phyloP scores from a whole-genome alignment of 192 early-diverging fungal species.

The Linnemannia hyalina region DNA sequence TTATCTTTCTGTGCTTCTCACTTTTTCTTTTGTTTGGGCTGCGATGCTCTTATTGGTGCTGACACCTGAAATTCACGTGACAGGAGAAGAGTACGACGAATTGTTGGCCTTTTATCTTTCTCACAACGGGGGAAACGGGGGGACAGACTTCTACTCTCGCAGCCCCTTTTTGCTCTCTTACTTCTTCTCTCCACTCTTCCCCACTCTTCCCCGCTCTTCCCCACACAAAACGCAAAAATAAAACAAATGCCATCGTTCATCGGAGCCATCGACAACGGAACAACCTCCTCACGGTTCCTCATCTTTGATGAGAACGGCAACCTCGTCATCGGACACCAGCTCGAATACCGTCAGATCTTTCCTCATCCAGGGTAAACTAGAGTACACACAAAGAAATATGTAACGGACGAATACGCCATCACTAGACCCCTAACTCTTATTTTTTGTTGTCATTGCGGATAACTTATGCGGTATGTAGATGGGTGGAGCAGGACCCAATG shows the following conservation, averaged over 20 bases:
- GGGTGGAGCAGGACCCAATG: constrained; percentile 91
- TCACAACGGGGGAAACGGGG: not conserved
- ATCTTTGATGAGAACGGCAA: constrained; percentile 85
- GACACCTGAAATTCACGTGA: no score
- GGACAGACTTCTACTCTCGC: not conserved
- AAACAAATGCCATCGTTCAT: constrained; percentile 62
- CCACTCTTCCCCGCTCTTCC: not conserved
- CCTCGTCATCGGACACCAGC: constrained; percentile 80
- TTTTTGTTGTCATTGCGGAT: not conserved
- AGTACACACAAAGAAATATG: constrained; percentile 10
- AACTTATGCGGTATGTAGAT: constrained; percentile 57
- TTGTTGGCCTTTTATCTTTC: not conserved
- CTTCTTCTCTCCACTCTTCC: not conserved
- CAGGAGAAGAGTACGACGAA: no score
- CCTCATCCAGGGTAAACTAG: constrained; percentile 76
- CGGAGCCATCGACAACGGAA: constrained; percentile 96
- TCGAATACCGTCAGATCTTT: constrained; percentile 85
- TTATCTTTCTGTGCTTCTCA: no score
- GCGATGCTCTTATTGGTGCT: no score
- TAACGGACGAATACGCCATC: not conserved
- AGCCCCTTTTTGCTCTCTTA: not conserved
- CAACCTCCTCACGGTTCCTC: constrained; percentile 91
- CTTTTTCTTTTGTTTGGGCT: no score
- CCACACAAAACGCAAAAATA: not conserved
- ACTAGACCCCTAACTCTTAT: not conserved